Evolutionary conservation across 2,329 filamentous ascomycete genomes (phyloP), one percentile per base, ranked within the genome.

Genomic region (Ascochyta pisi): DNA sequence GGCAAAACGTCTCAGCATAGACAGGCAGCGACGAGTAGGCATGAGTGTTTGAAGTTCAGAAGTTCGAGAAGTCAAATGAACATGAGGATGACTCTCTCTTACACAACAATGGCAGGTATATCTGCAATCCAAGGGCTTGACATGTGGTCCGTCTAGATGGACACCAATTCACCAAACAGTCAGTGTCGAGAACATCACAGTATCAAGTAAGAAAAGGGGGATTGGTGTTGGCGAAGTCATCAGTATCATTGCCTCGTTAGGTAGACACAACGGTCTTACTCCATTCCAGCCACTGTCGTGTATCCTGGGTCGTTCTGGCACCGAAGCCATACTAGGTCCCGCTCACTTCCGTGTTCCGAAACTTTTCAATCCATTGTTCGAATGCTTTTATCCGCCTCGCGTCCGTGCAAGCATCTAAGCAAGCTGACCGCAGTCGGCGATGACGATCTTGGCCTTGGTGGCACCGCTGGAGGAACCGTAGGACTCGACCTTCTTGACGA

Each of bases 391-490:
- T 57, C 49, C 54, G 38, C 43, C 53, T 56, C n/a, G 37, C 22
- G 43, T 47, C 37, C 37, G 38, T 38, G 42, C 41, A 51, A 47
- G 42, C 53, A 51, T 47, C 9, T 51, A 56, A 39, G 53, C 53
- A 61, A 69, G 62, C 58, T 69, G 63, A 40, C 66, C 66, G 41
- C 57, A 67, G 60, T 69, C 58, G 47, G 60, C 62, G 31, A 69
- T 69, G 57, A 50, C 58, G 52, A 69, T 63, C 26, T 62, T 57
- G 58, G 63, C 57, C 29, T 57, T 60, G 50, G 66, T 66, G 38
- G 58, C 40, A 42, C 66, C 66, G 54, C 51, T 63, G 47, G 53
- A 50, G 29, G 65, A 65, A 50, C 66, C 66, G 54, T 65, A 63
- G 39, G 51, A 54, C 62, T 69, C 66, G 50, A 69, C 43, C 37